Evolutionary conservation across 164 flowering plant species (phyloP).

Genomic region (Hamamelis virginiana): DNA sequence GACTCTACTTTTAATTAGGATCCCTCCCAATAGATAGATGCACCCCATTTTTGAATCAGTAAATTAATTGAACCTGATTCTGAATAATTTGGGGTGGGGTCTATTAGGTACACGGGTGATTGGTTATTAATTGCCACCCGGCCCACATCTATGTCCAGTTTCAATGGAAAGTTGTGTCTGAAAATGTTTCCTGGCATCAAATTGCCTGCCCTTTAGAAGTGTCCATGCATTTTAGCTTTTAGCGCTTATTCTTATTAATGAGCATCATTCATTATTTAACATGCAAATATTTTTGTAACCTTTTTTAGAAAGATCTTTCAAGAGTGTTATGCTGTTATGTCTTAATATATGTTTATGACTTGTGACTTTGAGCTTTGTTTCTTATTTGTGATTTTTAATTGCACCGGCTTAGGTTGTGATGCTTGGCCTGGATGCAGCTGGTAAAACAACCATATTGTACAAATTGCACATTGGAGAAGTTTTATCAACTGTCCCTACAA

Average conservation of each 20-base stretch:
- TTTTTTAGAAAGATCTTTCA: neutral
- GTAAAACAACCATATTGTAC: slow-evolving; percentile 94
- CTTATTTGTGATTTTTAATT: slow-evolving; percentile 12
- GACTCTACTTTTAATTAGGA: too few relatives aligned
- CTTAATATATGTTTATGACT: neutral
- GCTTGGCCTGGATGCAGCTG: slow-evolving; percentile 99
- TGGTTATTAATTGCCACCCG: too few relatives aligned
- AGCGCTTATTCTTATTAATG: neutral
- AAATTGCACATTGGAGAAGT: slow-evolving; percentile 98
- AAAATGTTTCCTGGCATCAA: too few relatives aligned
- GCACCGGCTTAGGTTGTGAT: slow-evolving; percentile 78
- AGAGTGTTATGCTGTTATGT: neutral
- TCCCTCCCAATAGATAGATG: too few relatives aligned
- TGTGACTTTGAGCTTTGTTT: neutral
- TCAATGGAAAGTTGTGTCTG: too few relatives aligned
- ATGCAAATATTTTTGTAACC: neutral
- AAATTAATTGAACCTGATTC: too few relatives aligned
- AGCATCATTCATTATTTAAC: neutral
- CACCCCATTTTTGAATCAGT: too few relatives aligned
- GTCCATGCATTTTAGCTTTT: neutral
- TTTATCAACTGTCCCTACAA: slow-evolving; percentile 95
- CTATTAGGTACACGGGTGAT: too few relatives aligned
- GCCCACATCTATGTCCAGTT: too few relatives aligned
- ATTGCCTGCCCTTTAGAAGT: too few relatives aligned
- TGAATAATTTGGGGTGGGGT: too few relatives aligned